Evolutionary conservation across 2,329 filamentous ascomycete species (phyloP), one percentile per base, ranked within the genome.

Genomic region (Arthroderma sp.): DNA sequence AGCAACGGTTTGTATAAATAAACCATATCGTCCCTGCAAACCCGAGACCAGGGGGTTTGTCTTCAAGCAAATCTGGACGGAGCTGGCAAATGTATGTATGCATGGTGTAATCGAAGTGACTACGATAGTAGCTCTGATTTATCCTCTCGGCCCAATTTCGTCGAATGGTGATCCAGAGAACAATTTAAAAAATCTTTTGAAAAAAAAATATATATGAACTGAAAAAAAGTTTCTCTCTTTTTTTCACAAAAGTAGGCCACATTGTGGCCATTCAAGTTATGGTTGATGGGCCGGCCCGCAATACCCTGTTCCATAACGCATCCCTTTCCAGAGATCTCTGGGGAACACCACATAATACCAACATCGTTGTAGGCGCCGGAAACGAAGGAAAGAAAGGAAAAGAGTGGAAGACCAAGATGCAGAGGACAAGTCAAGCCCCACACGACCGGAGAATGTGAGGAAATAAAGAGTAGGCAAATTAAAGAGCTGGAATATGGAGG

Each of bases 271-370:
- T 22, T 22, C 15, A 22, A 22, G 15, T 22, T 22, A 22, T 22
- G 48, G 50, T 43, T 48, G 61, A 62, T 66, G 64, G 64, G 61
- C 65, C 64, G 64, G 64, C 57, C 64, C 64, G 64, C 61, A 60
- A 63, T 63, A 64, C 61, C 61, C 33, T 31, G 40, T 43, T 28
- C 31, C 58, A 61, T 22, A 22, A 22, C 15, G 15, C 15, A 22
- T 22, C 15, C 15, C 15, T 3, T 22, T 22, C 15, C 15, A 22
- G 15, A 22, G 15, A 22, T 55, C 44, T 47, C 42, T 44, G 45
- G 47, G 44, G 42, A 49, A 44, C 43, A 43, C 33, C 43, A 47
- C 15, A 22, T 22, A 22, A 22, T 22, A 22, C 15, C 15, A 22
- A 22, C 15, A 22, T 22, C 15, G 3, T 41, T 29, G 39, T 32